These are phyloP conservation scores for Cicer judaicum DNA, from an alignment of 306 rosid genomes.

Conservation along the genomic window DNA sequence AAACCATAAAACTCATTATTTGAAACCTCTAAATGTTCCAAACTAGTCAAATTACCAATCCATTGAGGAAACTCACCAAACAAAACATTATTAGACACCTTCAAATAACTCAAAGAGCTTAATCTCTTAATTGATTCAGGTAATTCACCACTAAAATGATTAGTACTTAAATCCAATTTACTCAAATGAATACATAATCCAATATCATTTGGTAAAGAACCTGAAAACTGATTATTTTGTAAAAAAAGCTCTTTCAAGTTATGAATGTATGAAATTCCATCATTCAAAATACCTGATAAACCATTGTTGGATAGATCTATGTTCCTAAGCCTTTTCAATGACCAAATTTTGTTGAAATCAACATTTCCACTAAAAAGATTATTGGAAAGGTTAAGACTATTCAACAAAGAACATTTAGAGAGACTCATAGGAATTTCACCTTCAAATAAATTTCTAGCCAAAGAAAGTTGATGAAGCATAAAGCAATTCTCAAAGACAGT, in stretches of 20 bases:
- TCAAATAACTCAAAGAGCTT: slow-evolving; percentile 54
- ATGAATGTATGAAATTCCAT: slow-evolving; percentile 72
- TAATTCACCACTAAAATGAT: slow-evolving; percentile 59
- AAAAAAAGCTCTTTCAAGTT: slow-evolving; percentile 66
- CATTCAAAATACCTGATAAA: slow-evolving; percentile 62
- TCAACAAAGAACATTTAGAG: slow-evolving; percentile 62
- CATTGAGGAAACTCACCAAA: slow-evolving; percentile 64
- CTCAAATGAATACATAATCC: slow-evolving; percentile 73
- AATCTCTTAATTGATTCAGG: slow-evolving; percentile 61
- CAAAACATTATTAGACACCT: slow-evolving; percentile 58
- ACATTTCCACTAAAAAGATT: slow-evolving; percentile 65
- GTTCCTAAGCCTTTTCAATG: slow-evolving; percentile 63
- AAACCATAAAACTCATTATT: slow-evolving; percentile 65
- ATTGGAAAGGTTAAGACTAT: slow-evolving; percentile 65
- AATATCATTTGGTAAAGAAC: slow-evolving; percentile 67
- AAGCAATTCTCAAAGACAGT: slow-evolving; percentile 52
- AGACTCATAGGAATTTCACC: slow-evolving; percentile 70
- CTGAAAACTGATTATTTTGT: slow-evolving; percentile 71
- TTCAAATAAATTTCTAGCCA: slow-evolving; percentile 66
- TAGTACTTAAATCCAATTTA: slow-evolving; percentile 65
- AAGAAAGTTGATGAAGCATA: slow-evolving; percentile 63
- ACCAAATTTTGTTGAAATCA: slow-evolving; percentile 67
- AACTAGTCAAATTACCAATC: slow-evolving; percentile 68
- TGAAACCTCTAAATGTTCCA: slow-evolving; percentile 69
- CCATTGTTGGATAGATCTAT: slow-evolving; percentile 81